A percentile compares a stretch with the other conserved stretches of the same genome.
phyloP scores from a whole-genome alignment of 2,329 filamentous ascomycete genomes.

The Fusarium nodosum region DNA sequence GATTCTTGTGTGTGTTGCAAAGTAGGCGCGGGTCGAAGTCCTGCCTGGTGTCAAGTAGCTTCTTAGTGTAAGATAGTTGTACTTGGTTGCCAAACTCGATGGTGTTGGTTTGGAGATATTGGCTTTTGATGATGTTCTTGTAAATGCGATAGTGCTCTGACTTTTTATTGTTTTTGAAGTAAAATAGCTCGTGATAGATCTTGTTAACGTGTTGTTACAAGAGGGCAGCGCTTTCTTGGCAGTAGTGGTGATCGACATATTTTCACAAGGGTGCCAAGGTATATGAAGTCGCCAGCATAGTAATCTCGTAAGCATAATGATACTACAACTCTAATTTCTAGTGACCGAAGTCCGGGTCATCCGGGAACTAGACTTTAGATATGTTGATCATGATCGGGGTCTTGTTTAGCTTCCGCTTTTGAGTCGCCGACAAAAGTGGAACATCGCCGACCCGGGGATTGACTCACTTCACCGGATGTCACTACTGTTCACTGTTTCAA shows the following conservation, averaged over 20 bases:
- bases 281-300: not conserved
- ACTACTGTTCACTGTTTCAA: not conserved
- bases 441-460: conserved; percentile 9
- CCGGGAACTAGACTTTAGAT: not conserved
- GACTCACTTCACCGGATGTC: not conserved
- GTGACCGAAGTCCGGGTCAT: not conserved
- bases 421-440: conserved; percentile 10
- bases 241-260: not conserved
- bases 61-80: not conserved
- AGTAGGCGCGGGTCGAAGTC: not conserved
- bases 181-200: too few species aligned
- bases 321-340: not conserved
- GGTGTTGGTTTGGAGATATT: not conserved
- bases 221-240: not conserved
- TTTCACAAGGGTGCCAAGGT: not conserved
- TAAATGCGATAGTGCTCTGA: not conserved
- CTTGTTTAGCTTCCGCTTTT: conserved; percentile 20
- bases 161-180: not conserved
- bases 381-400: not conserved
- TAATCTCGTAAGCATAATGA: not conserved
- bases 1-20: not conserved
- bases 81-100: not conserved
- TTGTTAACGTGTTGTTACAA: not conserved
- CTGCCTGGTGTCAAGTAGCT: not conserved
- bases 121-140: accelerated